Conservation (phyloP, 495 filamentous ascomycete genomes). For the Aspergillus homomorphus region DNA sequence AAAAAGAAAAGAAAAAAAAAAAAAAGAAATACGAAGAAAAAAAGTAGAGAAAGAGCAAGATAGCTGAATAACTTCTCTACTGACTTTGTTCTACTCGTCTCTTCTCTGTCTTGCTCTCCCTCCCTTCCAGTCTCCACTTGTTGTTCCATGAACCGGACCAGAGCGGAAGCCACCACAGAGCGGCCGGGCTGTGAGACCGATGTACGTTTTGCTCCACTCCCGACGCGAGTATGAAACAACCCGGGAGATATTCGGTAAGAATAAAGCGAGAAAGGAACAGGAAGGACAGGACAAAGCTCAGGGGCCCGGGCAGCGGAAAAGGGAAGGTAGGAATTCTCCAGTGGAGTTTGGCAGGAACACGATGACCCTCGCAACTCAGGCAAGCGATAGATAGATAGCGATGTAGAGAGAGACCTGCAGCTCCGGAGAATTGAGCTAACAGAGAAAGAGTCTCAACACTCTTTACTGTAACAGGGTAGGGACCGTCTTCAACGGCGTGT, state of each 20-base stretch:
- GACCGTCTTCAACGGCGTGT: background rate
- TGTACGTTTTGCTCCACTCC: conserved; percentile 15
- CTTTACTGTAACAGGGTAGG: background rate
- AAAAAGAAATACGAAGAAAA: conserved; percentile 3
- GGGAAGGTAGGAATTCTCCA: background rate
- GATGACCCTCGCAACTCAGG: background rate
- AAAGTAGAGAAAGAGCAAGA: conserved; percentile 4
- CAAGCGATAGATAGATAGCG: background rate
- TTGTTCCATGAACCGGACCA: background rate
- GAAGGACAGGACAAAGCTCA: conserved; percentile 3
- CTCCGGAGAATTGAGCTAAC: too few species aligned
- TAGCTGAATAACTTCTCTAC: background rate
- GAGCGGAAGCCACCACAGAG: background rate
- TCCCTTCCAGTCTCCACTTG: background rate
- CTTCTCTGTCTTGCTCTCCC: background rate
- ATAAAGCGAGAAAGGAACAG: background rate
- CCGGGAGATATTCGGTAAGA: conserved; percentile 19
- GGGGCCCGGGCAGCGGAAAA: background rate
- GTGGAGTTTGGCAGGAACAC: background rate
- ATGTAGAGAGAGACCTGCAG: conserved; percentile 1
- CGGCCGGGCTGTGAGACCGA: conserved; percentile 3
- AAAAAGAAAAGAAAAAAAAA: background rate
- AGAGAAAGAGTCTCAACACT: too few species aligned
- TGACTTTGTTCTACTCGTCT: background rate
- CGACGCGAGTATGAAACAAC: conserved; percentile 29